A percentile compares a stretch with the other conserved stretches of the same genome.
Evolutionary conservation across 306 rosid genomes (phyloP).

Genomic region (Alnus glutinosa): DNA sequence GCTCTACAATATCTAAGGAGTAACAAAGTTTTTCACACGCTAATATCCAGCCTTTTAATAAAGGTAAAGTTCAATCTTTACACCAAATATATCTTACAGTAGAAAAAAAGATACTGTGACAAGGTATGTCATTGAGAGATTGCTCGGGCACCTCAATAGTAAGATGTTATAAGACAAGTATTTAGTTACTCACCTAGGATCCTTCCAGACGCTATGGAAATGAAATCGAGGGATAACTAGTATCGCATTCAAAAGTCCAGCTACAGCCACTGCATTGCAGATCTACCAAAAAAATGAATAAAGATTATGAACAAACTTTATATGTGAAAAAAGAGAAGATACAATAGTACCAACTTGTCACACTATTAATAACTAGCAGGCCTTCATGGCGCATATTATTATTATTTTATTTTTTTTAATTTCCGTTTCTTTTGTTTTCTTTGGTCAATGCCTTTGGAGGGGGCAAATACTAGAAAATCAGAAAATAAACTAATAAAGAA

Average conservation of each 20-base stretch:
- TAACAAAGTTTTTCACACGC: background rate
- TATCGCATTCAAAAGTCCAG: constrained; percentile 88
- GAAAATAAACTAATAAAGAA: constrained; percentile 17
- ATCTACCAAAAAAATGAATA: constrained; percentile 47
- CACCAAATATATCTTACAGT: background rate
- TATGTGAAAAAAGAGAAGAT: background rate
- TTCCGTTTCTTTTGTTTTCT: background rate
- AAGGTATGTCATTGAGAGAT: constrained; percentile 1
- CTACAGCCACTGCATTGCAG: constrained; percentile 96
- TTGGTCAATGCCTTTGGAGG: background rate
- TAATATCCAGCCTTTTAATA: no score
- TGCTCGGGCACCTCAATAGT: constrained; percentile 6
- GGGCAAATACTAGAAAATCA: background rate
- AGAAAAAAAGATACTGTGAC: background rate
- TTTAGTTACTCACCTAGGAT: constrained; percentile 63
- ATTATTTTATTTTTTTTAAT: no score
- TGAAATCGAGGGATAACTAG: constrained; percentile 84
- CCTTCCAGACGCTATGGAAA: constrained; percentile 91
- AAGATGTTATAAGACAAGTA: constrained; percentile 13
- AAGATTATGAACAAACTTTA: background rate
- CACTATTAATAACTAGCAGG: background rate
- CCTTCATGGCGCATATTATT: background rate
- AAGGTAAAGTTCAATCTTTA: background rate
- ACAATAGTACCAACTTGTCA: background rate
- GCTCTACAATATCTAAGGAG: background rate